These are phyloP conservation scores for Silene vulgaris DNA, from an alignment of 179 eudicot species.

Conservation along the genomic window DNA sequence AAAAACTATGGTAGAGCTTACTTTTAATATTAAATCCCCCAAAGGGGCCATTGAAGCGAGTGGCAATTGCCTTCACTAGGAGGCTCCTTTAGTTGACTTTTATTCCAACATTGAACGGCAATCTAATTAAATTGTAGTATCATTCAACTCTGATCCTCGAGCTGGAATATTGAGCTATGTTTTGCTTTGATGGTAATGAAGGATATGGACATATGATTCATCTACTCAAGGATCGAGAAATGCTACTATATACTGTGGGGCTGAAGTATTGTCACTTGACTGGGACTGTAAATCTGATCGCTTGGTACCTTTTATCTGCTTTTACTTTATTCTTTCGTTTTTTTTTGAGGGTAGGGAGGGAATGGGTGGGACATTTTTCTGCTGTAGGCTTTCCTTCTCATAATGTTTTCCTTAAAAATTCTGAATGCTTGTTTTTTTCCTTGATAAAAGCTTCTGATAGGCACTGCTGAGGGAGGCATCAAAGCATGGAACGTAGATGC, in stretches of 20 bases:
- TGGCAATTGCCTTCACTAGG: background rate
- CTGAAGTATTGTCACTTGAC: slow-evolving; percentile 92
- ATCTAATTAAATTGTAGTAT: background rate
- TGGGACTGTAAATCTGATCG: slow-evolving; percentile 98
- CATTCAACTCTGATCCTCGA: background rate
- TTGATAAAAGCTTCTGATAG: slow-evolving; percentile 87
- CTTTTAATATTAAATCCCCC: background rate
- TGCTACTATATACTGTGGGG: slow-evolving; percentile 95
- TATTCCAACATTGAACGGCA: background rate
- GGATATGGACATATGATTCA: slow-evolving; percentile 95
- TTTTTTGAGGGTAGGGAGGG: slow-evolving; percentile 8
- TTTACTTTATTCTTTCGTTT: background rate
- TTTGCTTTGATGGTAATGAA: slow-evolving; percentile 30
- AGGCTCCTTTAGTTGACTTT: background rate
- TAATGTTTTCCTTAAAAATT: slow-evolving; percentile 8
- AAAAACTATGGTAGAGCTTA: background rate
- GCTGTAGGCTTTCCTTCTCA: background rate
- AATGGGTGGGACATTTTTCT: background rate
- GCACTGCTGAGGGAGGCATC: slow-evolving; percentile 96
- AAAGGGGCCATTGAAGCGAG: slow-evolving; percentile 1
- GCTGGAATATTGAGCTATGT: slow-evolving; percentile 10
- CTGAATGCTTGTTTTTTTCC: slow-evolving; percentile 26
- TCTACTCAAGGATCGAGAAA: slow-evolving; percentile 77
- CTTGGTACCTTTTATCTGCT: slow-evolving; percentile 44
- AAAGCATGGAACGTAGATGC: slow-evolving; percentile 99